Percentiles rank a stretch among this genome's conserved stretches.
Evolutionary conservation across 768 basidiomycete species (phyloP).

Genomic region (Tricholoma sp.): DNA sequence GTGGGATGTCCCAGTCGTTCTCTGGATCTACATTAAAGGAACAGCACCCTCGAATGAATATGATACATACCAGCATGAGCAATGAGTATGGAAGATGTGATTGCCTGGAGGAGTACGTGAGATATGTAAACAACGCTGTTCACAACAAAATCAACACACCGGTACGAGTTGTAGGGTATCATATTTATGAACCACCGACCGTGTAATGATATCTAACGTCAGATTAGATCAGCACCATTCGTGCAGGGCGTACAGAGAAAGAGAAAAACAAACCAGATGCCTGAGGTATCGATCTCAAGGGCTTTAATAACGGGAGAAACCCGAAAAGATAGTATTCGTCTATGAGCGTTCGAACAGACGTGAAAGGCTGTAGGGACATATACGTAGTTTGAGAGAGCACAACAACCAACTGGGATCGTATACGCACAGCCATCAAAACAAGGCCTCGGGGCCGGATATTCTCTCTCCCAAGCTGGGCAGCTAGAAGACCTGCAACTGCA

Average conservation of each 20-base stretch:
- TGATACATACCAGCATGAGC: constrained; percentile 50
- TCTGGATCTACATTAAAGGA: constrained; percentile 20
- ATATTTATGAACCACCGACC: constrained; percentile 51
- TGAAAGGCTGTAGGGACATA: constrained; percentile 37
- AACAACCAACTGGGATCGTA: background rate
- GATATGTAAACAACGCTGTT: background rate
- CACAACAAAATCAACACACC: constrained; percentile 28
- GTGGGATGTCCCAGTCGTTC: constrained; percentile 71
- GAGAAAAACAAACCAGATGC: constrained; percentile 49
- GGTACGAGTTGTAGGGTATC: constrained; percentile 58
- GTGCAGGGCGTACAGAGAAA: background rate
- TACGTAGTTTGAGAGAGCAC: background rate
- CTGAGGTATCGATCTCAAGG: constrained; percentile 58
- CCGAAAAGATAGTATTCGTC: constrained; percentile 64
- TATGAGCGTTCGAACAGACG: constrained; percentile 52
- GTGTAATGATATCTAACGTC: constrained; percentile 45
- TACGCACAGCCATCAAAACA: constrained; percentile 40
- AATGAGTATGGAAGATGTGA: constrained; percentile 65
- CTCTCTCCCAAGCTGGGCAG: constrained; percentile 43
- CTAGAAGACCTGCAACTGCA: constrained; percentile 48
- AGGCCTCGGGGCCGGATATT: constrained; percentile 38
- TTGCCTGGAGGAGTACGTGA: constrained; percentile 34
- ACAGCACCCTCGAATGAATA: background rate
- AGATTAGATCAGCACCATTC: background rate
- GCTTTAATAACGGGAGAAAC: constrained; percentile 64